Base-by-base conservation (phyloP, 331 rosid species). In the Pyracantha coccinea region DNA sequence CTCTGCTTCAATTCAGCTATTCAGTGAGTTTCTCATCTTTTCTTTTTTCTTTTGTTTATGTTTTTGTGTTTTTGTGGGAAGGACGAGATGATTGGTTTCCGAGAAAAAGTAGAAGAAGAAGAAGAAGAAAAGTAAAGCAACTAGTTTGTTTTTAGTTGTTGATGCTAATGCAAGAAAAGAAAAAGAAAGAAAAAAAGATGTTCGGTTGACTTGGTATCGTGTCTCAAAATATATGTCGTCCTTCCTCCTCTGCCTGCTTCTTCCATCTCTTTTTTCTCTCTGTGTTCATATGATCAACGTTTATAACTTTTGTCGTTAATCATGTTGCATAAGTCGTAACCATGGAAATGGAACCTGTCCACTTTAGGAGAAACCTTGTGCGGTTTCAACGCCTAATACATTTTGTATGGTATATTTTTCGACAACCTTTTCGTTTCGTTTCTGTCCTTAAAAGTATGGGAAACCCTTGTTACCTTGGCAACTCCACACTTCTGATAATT, bases 71-170 rank as follows among this genome's bases (percentile, higher is more conserved):
- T 50, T 16, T 16, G 55, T 50, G 55, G 55, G 55, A 50, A 50
- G 55, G 9, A 50, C 19, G 55, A 16, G 55, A 16, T 16, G 73
- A 75, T 81, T 61, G 81, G 73, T 66, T 35, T 71, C 79, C 50
- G 62, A 41, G 86, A 81, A 79, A 78, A 79, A 50, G 81, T 50
- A 83, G 75, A 74, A 80, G 78, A 63, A 12, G 61, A 66, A 47
- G 45, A 38, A 15, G 54, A 47, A 5, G 53, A 47, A 2, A 50
- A 50, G 55, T 50, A 16, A 6, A 50, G 55, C 55, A 47, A 47
- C 55, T 50, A 16, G 55, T 50, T 50, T 50, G 55, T 50, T 50
- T 50, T 16, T 47, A 16, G 55, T 16, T 50, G 55, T 15, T 50
- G 45, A 9, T 38, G 45, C 4, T 38, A 0, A 38, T 10, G 14